Evolutionary conservation across 495 filamentous ascomycete genomes (phyloP), one percentile per base, ranked within the genome.

Genomic region (Amphirosellinia nigrospora): DNA sequence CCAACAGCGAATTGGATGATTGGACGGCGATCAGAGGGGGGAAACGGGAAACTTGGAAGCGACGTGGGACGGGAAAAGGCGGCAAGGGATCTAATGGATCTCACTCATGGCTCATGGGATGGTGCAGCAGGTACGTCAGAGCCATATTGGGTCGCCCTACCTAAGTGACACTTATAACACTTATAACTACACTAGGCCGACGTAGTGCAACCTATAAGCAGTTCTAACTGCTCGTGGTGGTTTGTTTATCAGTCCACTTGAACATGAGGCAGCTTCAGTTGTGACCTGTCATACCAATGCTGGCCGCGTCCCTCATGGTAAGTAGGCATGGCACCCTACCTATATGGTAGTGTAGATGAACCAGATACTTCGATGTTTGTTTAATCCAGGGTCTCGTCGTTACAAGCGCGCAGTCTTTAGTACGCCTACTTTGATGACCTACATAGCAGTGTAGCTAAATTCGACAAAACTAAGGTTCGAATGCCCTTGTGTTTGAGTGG

Each of bases 1-100:
- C 41, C 36, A 32, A 55, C 43, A 39, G 34, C 48, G 56, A 34
- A 43, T 41, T n/a, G 46, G 56, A 39, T 41, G 66, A 61, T 60
- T 68, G 66, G 67, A 67, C n/a, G 64, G 59, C 34, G 50, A 67
- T 28, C 39, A 32, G 41, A 60, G 36, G 52, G 53, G 53, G 53
- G 15, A 34, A 39, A 45, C n/a, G 34, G 45, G 48, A 41, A 66
- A 28, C 32, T 41, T 61, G 58, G 62, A 53, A 58, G 55, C 28
- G 23, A 23, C 50, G 30, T 30, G 10, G 23, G 50, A 30, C 50
- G 50, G 50, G 50, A 53, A 53, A 53, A 30, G 50, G 50, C 50
- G 50, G 50, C 23, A 26, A 23, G 48, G 48, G 48, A 52, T 52
- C 48, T 15, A 5, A 28, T 28, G 10, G 4, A 46, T 46, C 43